Conservation (phyloP, 169 alveolate species). For the Plasmodium vivax region DNA sequence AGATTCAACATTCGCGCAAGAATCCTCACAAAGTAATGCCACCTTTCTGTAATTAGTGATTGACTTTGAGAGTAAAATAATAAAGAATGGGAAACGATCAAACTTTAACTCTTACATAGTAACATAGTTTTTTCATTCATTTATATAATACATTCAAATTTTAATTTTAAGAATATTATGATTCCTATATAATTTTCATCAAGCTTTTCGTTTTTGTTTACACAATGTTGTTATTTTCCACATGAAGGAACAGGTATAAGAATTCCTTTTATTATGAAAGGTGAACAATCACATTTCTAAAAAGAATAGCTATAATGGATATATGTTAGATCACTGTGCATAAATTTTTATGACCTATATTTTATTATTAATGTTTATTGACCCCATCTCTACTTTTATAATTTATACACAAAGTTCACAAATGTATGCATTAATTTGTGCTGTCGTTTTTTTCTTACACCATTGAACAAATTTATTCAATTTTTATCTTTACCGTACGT, state of each 20-base stretch:
- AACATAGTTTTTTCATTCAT: not conserved
- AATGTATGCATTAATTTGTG: no score
- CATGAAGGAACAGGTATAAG: not conserved
- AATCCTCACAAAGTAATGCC: not conserved
- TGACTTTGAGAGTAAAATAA: not conserved
- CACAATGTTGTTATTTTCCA: not conserved
- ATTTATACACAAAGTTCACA: no score
- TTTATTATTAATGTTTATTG: no score
- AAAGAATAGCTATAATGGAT: not conserved
- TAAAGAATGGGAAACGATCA: not conserved
- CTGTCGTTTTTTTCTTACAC: no score
- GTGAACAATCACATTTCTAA: not conserved
- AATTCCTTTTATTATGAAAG: not conserved
- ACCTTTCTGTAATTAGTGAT: not conserved
- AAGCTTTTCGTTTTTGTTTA: not conserved
- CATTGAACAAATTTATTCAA: no score
- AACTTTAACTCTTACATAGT: not conserved
- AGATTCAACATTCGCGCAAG: not conserved
- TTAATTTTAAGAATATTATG: not conserved
- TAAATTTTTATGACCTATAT: not conserved
- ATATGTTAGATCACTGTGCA: not conserved
- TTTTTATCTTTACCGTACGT: no score
- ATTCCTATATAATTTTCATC: not conserved
- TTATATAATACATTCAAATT: no score
- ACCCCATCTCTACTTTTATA: no score